These are phyloP conservation scores for Chlorophyllum brunneum DNA, from an alignment of 768 basidiomycete genomes.

Conservation along the genomic window DNA sequence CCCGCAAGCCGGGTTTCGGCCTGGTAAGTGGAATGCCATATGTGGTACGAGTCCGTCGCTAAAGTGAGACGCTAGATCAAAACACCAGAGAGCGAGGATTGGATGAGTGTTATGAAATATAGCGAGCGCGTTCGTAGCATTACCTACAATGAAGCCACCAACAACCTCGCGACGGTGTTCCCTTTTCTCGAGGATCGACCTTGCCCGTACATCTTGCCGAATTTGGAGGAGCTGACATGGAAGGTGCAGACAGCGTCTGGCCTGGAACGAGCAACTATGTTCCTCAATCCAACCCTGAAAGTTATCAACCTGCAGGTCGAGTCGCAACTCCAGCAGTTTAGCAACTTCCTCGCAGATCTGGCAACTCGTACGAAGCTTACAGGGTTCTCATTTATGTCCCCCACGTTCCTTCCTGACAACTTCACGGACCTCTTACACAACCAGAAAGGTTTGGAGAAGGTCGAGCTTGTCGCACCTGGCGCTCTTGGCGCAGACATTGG, in stretches of 20 bases:
- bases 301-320: conserved; percentile 60
- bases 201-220: conserved; percentile 60
- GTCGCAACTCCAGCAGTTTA: conserved; percentile 51
- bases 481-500: conserved; percentile 69
- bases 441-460: conserved; percentile 56
- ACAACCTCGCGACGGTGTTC: conserved; percentile 64
- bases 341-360: conserved; percentile 60
- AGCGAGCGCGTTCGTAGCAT: conserved; percentile 65
- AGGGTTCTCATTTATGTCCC: conserved; percentile 67
- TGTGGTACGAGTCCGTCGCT: conserved; percentile 1
- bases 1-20: conserved; percentile 70
- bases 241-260: conserved; percentile 63
- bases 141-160: conserved; percentile 64
- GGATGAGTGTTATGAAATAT: conserved; percentile 63
- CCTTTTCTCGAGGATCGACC: conserved; percentile 61
- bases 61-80: conserved; percentile 38
- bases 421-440: conserved; percentile 63
- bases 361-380: conserved; percentile 59
- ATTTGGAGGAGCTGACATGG: conserved; percentile 69
- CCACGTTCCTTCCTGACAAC: conserved; percentile 64
- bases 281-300: conserved; percentile 63
- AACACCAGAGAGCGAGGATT: conserved; percentile 63
- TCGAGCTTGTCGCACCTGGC: conserved; percentile 71
- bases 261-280: conserved; percentile 60
- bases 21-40: conserved; percentile 48